Percentiles rank a stretch among this genome's conserved stretches.
phyloP scores from a whole-genome alignment of 345 rosid genomes.

The Hibiscus syriacus region DNA sequence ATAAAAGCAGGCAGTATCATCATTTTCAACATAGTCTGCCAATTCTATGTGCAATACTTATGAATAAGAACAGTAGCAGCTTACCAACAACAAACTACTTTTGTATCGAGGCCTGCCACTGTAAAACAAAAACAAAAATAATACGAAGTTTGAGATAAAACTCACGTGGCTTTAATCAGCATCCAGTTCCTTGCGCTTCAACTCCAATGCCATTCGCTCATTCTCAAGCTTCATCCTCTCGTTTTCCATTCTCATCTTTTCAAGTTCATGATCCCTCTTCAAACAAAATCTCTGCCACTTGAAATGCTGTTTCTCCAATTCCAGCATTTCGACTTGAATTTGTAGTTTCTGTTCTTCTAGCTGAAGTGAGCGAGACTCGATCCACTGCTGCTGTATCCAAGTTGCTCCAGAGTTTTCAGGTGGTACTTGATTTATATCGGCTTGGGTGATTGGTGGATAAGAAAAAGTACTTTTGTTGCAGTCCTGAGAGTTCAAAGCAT shows the following conservation, averaged over 20 bases:
- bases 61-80: constrained; percentile 16
- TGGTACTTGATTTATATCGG: constrained; percentile 45
- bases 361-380: constrained; percentile 58
- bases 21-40: constrained; percentile 9
- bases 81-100: constrained; percentile 16
- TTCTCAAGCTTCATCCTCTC: constrained; percentile 91
- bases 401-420: constrained; percentile 40
- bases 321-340: constrained; percentile 67
- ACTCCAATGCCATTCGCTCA: constrained; percentile 62
- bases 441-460: constrained; percentile 34
- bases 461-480: constrained; percentile 27
- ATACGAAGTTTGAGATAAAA: constrained; percentile 2
- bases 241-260: constrained; percentile 69
- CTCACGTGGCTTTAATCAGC: constrained; percentile 16
- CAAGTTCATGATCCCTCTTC: constrained; percentile 75
- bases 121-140: not conserved
- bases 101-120: constrained; percentile 1
- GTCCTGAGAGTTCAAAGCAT: constrained; percentile 32
- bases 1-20: constrained; percentile 16
- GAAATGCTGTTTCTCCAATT: constrained; percentile 75
- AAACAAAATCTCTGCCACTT: constrained; percentile 77
- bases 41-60: constrained; percentile 8
- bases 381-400: constrained; percentile 58
- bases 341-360: constrained; percentile 76
- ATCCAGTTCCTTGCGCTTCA: constrained; percentile 49